These are phyloP conservation scores for Gloeopeniophorella convolvens DNA, from an alignment of 768 basidiomycete genomes.

Conservation along the genomic window DNA sequence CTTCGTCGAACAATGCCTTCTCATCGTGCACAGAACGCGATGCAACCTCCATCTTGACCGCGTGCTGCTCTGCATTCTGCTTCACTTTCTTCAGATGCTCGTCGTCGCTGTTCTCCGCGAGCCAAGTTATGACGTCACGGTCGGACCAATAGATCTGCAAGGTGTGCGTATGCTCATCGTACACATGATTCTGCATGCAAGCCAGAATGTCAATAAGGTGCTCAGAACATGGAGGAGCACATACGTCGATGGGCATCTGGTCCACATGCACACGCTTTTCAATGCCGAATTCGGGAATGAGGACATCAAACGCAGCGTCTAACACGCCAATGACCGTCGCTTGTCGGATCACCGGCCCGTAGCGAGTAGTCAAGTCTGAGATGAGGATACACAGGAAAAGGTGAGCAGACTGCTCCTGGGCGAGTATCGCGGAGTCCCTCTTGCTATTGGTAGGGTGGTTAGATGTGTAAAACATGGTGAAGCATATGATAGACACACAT, in stretches of 20 bases:
- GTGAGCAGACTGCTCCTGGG: constrained; percentile 95
- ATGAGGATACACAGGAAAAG: constrained; percentile 93
- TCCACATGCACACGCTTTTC: constrained; percentile 99
- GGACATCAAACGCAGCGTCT: constrained; percentile 96
- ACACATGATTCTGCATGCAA: constrained; percentile 73
- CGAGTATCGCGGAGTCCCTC: constrained; percentile 84
- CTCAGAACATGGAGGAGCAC: constrained; percentile 23
- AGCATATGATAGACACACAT: constrained; percentile 48
- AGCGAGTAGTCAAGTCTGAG: constrained; percentile 87
- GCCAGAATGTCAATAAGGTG: neutral
- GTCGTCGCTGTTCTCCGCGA: constrained; percentile 94
- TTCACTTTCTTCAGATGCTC: constrained; percentile 94
- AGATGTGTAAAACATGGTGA: neutral
- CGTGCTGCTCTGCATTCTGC: constrained; percentile 86
- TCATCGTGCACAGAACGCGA: constrained; percentile 84
- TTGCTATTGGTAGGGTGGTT: constrained; percentile 44
- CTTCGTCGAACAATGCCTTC: constrained; percentile 82
- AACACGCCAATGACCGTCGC: constrained; percentile 94
- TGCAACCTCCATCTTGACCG: constrained; percentile 84
- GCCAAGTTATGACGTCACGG: constrained; percentile 89
- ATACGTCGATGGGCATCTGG: constrained; percentile 96
- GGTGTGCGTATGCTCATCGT: constrained; percentile 89
- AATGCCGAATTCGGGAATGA: constrained; percentile 95
- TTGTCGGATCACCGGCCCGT: constrained; percentile 91
- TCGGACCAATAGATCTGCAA: constrained; percentile 96